Percentiles rank a stretch among this genome's conserved stretches.
Evolutionary conservation across 192 early-diverging fungal genomes (phyloP).

Genomic region (Chytriomyces sp.): DNA sequence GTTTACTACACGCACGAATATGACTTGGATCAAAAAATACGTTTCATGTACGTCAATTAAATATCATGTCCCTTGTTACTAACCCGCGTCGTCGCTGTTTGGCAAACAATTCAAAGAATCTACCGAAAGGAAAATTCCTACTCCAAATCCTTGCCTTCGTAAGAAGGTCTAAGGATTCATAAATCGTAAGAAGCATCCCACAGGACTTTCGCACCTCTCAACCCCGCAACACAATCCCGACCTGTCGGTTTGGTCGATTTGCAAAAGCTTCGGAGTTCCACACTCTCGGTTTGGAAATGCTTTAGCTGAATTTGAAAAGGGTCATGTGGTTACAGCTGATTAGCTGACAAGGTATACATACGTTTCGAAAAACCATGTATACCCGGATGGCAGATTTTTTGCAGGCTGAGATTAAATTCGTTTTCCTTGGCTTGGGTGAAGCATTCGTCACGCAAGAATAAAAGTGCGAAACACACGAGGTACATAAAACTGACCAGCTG

Average conservation of each 20-base stretch:
- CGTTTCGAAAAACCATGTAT: background rate
- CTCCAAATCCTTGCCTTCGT: constrained; percentile 32
- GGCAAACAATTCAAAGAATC: constrained; percentile 51
- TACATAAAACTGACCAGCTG: too few relatives aligned
- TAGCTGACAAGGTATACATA: constrained; percentile 46
- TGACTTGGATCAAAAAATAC: constrained; percentile 35
- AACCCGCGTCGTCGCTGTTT: constrained; percentile 26
- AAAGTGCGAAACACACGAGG: too few relatives aligned
- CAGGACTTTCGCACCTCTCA: constrained; percentile 33
- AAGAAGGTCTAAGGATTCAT: constrained; percentile 37
- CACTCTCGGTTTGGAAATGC: constrained; percentile 38
- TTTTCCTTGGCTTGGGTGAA: too few relatives aligned
- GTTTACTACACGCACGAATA: constrained; percentile 45
- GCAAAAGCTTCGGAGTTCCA: constrained; percentile 44
- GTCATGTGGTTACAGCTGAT: constrained; percentile 49
- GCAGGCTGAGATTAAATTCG: constrained; percentile 29
- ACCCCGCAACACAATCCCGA: background rate
- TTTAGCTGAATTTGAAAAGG: constrained; percentile 44
- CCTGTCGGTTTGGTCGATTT: constrained; percentile 16
- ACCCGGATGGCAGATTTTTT: background rate
- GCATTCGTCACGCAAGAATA: too few relatives aligned
- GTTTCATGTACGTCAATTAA: constrained; percentile 43
- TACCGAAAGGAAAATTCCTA: constrained; percentile 48
- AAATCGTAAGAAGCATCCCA: constrained; percentile 38
- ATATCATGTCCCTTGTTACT: background rate